Evolutionary conservation across 306 rosid genomes (phyloP).

Genomic region (Lupinus albus): DNA sequence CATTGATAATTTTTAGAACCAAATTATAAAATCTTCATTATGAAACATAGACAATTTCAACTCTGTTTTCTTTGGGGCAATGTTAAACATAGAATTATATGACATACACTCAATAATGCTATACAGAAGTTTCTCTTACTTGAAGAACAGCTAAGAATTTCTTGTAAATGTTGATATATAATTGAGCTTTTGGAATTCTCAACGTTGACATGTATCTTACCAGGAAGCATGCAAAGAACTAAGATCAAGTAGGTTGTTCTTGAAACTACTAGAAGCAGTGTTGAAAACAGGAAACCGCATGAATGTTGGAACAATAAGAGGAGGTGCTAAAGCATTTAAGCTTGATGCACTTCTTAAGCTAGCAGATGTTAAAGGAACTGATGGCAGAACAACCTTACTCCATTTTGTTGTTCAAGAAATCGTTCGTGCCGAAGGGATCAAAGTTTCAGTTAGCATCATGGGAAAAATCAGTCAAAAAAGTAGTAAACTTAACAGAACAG

Average conservation of each 20-base stretch:
- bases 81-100: no score
- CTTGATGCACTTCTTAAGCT: slow-evolving; percentile 92
- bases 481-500: slow-evolving; percentile 45
- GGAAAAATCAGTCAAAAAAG: slow-evolving; percentile 76
- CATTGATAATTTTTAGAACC: no score
- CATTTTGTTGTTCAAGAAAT: slow-evolving; percentile 96
- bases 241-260: slow-evolving; percentile 89
- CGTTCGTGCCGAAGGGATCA: slow-evolving; percentile 72
- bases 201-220: not conserved
- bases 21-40: no score
- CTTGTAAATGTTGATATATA: not conserved
- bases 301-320: slow-evolving; percentile 95
- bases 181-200: not conserved
- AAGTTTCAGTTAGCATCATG: slow-evolving; percentile 91
- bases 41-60: no score
- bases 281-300: slow-evolving; percentile 92
- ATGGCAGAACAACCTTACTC: slow-evolving; percentile 85
- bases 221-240: slow-evolving; percentile 98
- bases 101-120: no score
- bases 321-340: slow-evolving; percentile 90
- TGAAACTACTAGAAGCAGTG: slow-evolving; percentile 86
- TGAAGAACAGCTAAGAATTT: no score
- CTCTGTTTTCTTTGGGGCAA: no score
- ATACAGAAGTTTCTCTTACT: no score
- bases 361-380: slow-evolving; percentile 89